phyloP scores from a whole-genome alignment of 2,329 filamentous ascomycete genomes.

The Exophiala bonariae region DNA sequence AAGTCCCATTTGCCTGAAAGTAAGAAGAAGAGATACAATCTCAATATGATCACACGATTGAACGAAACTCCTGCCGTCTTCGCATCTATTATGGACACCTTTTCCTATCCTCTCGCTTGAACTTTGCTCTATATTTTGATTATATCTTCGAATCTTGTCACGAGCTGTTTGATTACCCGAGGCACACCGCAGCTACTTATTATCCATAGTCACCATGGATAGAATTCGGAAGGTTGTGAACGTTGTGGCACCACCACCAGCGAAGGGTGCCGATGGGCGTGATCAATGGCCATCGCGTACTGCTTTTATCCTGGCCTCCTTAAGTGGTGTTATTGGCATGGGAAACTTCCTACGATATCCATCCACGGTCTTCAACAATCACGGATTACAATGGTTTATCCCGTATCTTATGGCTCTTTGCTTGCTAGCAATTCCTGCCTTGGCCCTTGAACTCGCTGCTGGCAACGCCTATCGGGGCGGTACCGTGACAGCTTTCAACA shows the following conservation, averaged over 20 bases:
- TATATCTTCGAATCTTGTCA: not conserved
- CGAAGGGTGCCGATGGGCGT: conserved; percentile 42
- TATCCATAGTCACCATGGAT: conserved; percentile 1
- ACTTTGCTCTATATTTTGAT: not conserved
- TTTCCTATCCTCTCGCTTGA: not conserved
- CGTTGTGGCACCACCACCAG: conserved; percentile 36
- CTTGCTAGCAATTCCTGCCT: conserved; percentile 53
- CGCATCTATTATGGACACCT: not conserved
- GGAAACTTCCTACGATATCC: conserved; percentile 60
- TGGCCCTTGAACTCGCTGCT: conserved; percentile 52
- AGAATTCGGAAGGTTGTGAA: conserved; percentile 25
- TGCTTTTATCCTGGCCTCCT: conserved; percentile 58
- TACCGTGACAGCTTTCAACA: conserved; percentile 53
- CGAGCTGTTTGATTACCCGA: not conserved
- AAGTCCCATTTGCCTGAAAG: too few relatives aligned
- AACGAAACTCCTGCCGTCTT: too few relatives aligned
- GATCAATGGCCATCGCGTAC: conserved; percentile 59
- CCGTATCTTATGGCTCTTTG: conserved; percentile 55
- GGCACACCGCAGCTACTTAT: not conserved
- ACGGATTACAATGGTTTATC: conserved; percentile 58
- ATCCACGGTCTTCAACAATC: conserved; percentile 57
- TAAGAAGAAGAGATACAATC: too few relatives aligned
- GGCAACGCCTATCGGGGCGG: conserved; percentile 54
- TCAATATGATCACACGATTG: too few relatives aligned
- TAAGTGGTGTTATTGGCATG: conserved; percentile 60